Percentiles rank a stretch among this genome's conserved stretches.
phyloP scores from a whole-genome alignment of 2,329 filamentous ascomycete species.

The Xylariales sp. region DNA sequence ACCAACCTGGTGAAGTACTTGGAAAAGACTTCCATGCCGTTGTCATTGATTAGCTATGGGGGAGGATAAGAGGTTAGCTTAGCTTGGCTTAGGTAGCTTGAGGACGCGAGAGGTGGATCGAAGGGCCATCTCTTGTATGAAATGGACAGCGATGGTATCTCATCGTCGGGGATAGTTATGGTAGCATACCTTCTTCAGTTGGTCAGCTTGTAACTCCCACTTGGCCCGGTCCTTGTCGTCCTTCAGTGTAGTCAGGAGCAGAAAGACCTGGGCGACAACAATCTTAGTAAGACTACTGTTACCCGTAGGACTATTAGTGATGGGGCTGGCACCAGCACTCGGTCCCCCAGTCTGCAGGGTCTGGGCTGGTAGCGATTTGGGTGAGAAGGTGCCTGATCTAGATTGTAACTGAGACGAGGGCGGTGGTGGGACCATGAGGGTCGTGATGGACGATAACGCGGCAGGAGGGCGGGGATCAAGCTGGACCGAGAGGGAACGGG shows the following conservation, averaged over 20 bases:
- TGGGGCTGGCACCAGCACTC: constrained; percentile 57
- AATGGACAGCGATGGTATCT: too few relatives aligned
- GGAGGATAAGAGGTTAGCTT: constrained; percentile 8
- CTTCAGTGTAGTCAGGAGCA: constrained; percentile 89
- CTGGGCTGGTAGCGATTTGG: constrained; percentile 48
- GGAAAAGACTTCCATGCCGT: constrained; percentile 98
- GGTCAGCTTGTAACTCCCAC: constrained; percentile 88
- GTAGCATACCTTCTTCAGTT: constrained; percentile 87
- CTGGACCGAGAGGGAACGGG: constrained; percentile 11
- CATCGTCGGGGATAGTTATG: too few relatives aligned
- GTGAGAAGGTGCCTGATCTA: constrained; percentile 61
- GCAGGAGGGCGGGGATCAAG: constrained; percentile 15
- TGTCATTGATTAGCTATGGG: constrained; percentile 80
- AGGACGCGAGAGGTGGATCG: too few relatives aligned
- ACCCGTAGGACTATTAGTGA: constrained; percentile 55
- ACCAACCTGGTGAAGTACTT: constrained; percentile 94
- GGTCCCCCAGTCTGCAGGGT: constrained; percentile 53
- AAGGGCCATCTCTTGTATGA: too few relatives aligned
- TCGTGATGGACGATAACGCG: constrained; percentile 19
- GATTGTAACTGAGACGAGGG: constrained; percentile 36
- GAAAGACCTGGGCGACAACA: constrained; percentile 90
- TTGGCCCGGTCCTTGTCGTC: constrained; percentile 82
- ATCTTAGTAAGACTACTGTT: constrained; percentile 74
- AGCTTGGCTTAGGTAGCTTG: too few relatives aligned
- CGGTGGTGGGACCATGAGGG: constrained; percentile 29